A percentile compares a stretch with the other conserved stretches of the same genome.
These are phyloP conservation scores for Punica granatum DNA, from an alignment of 345 rosid genomes.

Conservation along the genomic window DNA sequence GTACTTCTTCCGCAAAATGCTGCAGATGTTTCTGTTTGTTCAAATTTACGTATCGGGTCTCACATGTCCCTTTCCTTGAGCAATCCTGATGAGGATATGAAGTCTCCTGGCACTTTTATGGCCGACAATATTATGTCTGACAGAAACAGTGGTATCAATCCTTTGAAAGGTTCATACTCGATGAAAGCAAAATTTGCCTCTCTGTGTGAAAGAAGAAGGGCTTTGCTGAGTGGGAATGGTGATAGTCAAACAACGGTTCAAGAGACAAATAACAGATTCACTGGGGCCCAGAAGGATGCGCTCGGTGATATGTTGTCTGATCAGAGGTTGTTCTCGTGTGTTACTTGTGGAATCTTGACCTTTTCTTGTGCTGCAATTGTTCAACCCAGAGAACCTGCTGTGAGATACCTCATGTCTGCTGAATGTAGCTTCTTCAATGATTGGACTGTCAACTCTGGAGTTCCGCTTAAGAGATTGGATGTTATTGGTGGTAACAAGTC, in stretches of 20 bases:
- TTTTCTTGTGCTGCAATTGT: slow-evolving; percentile 81
- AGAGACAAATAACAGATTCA: slow-evolving; percentile 9
- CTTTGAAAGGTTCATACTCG: slow-evolving; percentile 33
- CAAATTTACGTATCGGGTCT: slow-evolving; percentile 66
- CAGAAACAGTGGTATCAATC: slow-evolving; percentile 21
- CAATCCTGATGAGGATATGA: slow-evolving; percentile 27
- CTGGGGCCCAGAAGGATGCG: slow-evolving; percentile 21
- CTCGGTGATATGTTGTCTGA: slow-evolving; percentile 55
- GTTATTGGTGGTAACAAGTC: slow-evolving; percentile 21
- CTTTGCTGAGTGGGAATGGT: slow-evolving; percentile 26
- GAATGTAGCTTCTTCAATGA: slow-evolving; percentile 89
- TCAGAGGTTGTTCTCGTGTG: slow-evolving; percentile 91
- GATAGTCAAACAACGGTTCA: slow-evolving; percentile 14
- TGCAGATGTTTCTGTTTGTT: slow-evolving; percentile 58
- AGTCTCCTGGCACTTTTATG: slow-evolving; percentile 28
- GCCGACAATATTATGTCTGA: slow-evolving; percentile 24
- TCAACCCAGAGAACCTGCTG: slow-evolving; percentile 78
- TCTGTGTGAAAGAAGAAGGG: slow-evolving; percentile 45
- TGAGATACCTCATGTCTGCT: slow-evolving; percentile 81
- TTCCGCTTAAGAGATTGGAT: slow-evolving; percentile 20
- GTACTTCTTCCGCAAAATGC: slow-evolving; percentile 76
- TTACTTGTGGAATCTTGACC: slow-evolving; percentile 80
- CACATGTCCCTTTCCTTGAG: slow-evolving; percentile 33
- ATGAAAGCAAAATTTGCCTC: slow-evolving; percentile 55
- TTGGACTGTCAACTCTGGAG: slow-evolving; percentile 64